phyloP scores from a whole-genome alignment of 2,329 filamentous ascomycete genomes.

The Chalara sp. region DNA sequence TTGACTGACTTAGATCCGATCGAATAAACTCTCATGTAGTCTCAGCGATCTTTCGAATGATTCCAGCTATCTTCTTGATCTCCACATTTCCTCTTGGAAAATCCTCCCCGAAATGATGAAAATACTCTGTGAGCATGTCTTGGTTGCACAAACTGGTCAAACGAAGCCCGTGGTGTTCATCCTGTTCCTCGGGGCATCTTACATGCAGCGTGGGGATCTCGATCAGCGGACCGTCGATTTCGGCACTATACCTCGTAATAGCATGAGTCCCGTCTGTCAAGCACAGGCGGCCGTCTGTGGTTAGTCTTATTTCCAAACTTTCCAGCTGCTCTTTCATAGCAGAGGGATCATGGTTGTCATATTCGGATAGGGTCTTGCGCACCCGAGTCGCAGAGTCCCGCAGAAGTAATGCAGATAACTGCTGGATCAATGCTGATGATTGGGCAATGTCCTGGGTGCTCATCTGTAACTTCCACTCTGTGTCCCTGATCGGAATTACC shows the following conservation, averaged over 20 bases:
- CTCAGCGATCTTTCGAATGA: slow-evolving; percentile 6
- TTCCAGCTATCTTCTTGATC: slow-evolving; percentile 6
- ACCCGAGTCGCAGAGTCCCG: neutral
- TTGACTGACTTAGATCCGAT: too few species aligned
- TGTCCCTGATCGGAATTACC: neutral
- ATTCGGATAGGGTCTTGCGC: neutral
- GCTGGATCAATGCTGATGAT: neutral
- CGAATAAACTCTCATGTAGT: neutral
- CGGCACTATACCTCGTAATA: slow-evolving; percentile 3
- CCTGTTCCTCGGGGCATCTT: slow-evolving; percentile 6
- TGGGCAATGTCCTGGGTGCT: neutral
- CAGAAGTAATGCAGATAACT: neutral
- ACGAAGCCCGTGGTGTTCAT: slow-evolving; percentile 3
- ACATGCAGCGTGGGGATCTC: slow-evolving; percentile 12
- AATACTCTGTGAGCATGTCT: slow-evolving; percentile 2
- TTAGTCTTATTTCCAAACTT: neutral
- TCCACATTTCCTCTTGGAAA: slow-evolving; percentile 11
- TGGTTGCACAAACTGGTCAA: slow-evolving; percentile 8
- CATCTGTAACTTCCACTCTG: neutral
- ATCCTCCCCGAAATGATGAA: slow-evolving; percentile 9
- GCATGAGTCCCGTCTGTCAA: slow-evolving; percentile 8
- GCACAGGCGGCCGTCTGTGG: slow-evolving; percentile 1
- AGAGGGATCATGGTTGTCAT: neutral
- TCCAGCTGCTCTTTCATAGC: neutral
- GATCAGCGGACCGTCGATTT: slow-evolving; percentile 4